These are phyloP conservation scores for Delonix regia DNA, from an alignment of 306 rosid species.

Conservation along the genomic window DNA sequence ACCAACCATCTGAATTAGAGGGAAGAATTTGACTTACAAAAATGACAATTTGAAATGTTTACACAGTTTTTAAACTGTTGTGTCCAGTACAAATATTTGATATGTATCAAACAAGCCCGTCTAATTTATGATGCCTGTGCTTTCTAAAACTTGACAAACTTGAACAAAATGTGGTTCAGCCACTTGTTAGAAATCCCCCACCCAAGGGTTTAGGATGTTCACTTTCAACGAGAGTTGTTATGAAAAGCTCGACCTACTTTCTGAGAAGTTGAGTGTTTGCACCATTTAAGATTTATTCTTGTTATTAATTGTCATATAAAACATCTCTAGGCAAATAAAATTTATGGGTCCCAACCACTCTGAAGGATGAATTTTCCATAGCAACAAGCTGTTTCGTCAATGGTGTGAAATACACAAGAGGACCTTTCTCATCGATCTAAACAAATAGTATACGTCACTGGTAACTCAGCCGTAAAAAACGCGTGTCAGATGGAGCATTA, in stretches of 20 bases:
- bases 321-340: too few relatives aligned
- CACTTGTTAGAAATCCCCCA: not conserved
- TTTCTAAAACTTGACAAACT: not conserved
- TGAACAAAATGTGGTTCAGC: conserved; percentile 1
- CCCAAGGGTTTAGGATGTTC: not conserved
- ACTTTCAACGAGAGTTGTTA: not conserved
- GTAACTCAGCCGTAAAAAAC: not conserved
- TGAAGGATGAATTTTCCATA: too few relatives aligned
- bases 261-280: not conserved
- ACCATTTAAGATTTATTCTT: too few relatives aligned
- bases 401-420: not conserved
- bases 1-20: conserved; percentile 6
- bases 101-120: not conserved
- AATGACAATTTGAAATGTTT: not conserved
- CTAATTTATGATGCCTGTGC: not conserved
- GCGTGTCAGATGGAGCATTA: not conserved
- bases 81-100: not conserved
- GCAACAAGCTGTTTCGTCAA: not conserved
- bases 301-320: too few relatives aligned
- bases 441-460: not conserved
- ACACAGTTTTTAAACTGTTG: not conserved
- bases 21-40: not conserved
- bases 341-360: too few relatives aligned
- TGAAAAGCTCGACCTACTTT: not conserved
- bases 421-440: not conserved